Conservation (phyloP, 352 stramenopile species). For the Pythium aquatile region DNA sequence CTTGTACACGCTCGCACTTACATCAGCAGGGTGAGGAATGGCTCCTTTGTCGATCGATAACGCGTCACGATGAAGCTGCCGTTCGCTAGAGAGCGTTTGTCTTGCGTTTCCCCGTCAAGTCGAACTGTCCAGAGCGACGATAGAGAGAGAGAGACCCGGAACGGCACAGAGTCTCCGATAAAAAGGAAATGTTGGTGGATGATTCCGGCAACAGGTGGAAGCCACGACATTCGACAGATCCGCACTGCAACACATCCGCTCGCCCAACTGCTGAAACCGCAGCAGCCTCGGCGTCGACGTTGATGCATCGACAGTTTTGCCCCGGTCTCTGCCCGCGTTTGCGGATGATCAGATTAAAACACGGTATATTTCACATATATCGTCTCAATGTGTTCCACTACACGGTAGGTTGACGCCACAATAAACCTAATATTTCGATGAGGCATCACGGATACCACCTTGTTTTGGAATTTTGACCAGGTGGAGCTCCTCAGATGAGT, state of each 20-base stretch:
- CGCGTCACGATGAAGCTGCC: not conserved
- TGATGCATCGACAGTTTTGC: not conserved
- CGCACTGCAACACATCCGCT: not conserved
- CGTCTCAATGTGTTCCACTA: too few species aligned
- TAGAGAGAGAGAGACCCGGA: too few species aligned
- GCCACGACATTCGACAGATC: not conserved
- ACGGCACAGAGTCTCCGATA: too few species aligned
- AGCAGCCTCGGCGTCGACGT: not conserved
- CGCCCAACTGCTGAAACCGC: not conserved
- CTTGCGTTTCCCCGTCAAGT: not conserved
- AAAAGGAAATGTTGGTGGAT: not conserved
- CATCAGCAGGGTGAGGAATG: not conserved
- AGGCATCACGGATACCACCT: not conserved
- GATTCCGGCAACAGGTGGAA: slow-evolving; percentile 1
- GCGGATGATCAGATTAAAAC: not conserved
- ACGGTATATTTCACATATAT: not conserved
- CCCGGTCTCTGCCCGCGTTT: not conserved
- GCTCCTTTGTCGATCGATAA: not conserved
- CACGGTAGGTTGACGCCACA: not conserved
- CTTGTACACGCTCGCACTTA: not conserved
- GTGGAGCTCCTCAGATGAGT: not conserved
- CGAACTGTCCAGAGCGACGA: too few species aligned
- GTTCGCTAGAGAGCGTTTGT: not conserved
- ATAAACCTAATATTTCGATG: not conserved
- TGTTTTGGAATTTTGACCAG: not conserved